A percentile compares a stretch with the other conserved stretches of the same genome.
Evolutionary conservation across 106 monocot species (phyloP).

Genomic region (Amphibolis antarctica): DNA sequence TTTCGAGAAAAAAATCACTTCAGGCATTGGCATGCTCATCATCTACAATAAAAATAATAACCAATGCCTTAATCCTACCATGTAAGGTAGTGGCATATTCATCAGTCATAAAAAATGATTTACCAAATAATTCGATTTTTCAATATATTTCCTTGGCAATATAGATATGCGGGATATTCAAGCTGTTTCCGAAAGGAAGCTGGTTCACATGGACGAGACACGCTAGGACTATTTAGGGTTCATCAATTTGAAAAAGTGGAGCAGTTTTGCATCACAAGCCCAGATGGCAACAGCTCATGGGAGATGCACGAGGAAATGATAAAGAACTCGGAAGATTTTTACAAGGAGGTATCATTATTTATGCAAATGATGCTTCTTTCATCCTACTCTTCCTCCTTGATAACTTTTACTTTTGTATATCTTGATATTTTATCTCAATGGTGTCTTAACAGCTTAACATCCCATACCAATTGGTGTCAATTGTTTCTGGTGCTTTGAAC

Average conservation of each 20-base stretch:
- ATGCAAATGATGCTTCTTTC: not conserved
- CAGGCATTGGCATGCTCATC: too few species aligned
- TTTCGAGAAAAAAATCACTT: too few species aligned
- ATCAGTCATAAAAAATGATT: too few species aligned
- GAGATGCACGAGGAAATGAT: constrained; percentile 98
- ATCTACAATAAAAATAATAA: too few species aligned
- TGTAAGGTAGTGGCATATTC: too few species aligned
- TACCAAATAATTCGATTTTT: too few species aligned
- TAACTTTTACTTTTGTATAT: not conserved
- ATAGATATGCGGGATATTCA: constrained; percentile 90
- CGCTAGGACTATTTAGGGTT: constrained; percentile 89
- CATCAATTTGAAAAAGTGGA: constrained; percentile 98
- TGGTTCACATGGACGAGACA: constrained; percentile 95
- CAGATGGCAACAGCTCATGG: constrained; percentile 82
- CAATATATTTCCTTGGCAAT: not conserved
- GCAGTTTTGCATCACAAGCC: constrained; percentile 86
- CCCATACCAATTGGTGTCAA: constrained; percentile 82
- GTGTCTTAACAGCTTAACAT: constrained; percentile 42
- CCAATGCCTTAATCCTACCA: too few species aligned
- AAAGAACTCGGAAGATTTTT: constrained; percentile 89
- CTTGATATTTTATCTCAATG: not conserved
- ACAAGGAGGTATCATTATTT: constrained; percentile 41
- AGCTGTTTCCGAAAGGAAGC: constrained; percentile 96
- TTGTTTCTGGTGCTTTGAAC: constrained; percentile 94
- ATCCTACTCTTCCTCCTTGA: not conserved